These are phyloP conservation scores for Petunia axillaris DNA, from an alignment of 257 asterid genomes.

Conservation along the genomic window DNA sequence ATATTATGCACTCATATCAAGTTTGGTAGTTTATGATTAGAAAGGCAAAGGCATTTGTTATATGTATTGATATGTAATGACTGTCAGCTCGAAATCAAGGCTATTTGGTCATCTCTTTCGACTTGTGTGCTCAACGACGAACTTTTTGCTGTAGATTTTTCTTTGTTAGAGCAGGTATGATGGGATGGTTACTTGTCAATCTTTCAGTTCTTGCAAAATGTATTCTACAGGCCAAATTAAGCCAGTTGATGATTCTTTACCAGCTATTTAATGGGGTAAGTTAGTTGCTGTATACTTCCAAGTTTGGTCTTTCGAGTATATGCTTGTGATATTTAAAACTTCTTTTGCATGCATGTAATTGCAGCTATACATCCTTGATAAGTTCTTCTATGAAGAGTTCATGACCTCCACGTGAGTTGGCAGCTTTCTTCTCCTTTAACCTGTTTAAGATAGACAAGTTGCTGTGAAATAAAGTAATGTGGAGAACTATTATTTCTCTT, in stretches of 20 bases:
- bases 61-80: not conserved
- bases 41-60: no score
- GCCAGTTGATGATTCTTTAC: constrained; percentile 84
- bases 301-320: constrained; percentile 21
- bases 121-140: not conserved
- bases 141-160: constrained; percentile 66
- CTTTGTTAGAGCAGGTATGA: constrained; percentile 99
- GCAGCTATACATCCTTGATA: constrained; percentile 90
- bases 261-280: constrained; percentile 83
- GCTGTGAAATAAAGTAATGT: not conserved
- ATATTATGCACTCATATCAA: no score
- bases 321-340: constrained; percentile 20
- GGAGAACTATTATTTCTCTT: not conserved
- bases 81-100: not conserved
- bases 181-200: constrained; percentile 98
- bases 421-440: not conserved
- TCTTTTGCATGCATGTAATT: constrained; percentile 27
- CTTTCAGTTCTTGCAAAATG: constrained; percentile 87
- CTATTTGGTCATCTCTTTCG: not conserved
- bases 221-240: constrained; percentile 60
- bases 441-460: not conserved
- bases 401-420: constrained; percentile 98
- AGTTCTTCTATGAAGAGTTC: constrained; percentile 88
- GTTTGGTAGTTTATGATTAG: no score
- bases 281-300: constrained; percentile 18